phyloP scores from a whole-genome alignment of 768 basidiomycete species.

The Trametes cingulata region DNA sequence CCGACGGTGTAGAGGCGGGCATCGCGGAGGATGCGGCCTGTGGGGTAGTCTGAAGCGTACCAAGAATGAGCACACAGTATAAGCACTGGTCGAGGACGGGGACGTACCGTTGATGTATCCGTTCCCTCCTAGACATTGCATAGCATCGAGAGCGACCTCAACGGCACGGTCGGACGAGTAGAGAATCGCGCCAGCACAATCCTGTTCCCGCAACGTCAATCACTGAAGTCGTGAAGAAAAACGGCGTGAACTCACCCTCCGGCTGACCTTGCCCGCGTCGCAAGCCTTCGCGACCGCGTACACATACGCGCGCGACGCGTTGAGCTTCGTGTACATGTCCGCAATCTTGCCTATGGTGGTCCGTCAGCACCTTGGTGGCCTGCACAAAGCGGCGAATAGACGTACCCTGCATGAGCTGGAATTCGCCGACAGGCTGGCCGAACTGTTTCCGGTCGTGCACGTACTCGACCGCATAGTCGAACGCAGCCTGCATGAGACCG shows the following conservation, averaged over 20 bases:
- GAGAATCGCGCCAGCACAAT: conserved; percentile 92
- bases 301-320: conserved; percentile 85
- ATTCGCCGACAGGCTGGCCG: conserved; percentile 81
- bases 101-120: conserved; percentile 89
- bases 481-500: conserved; percentile 61
- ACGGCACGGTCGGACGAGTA: conserved; percentile 92
- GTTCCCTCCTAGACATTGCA: conserved; percentile 94
- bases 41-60: conserved; percentile 73
- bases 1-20: conserved; percentile 90
- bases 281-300: conserved; percentile 92
- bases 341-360: conserved; percentile 64
- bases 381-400: neutral
- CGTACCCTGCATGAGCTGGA: conserved; percentile 94
- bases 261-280: conserved; percentile 75
- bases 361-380: conserved; percentile 11
- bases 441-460: conserved; percentile 95
- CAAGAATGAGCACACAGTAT: neutral
- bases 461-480: conserved; percentile 85
- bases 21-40: conserved; percentile 85
- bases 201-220: conserved; percentile 44
- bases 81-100: neutral
- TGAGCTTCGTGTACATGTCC: conserved; percentile 95
- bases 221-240: neutral
- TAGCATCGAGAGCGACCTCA: conserved; percentile 86
- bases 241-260: conserved; percentile 53